phyloP scores from a whole-genome alignment of 2,329 filamentous ascomycete genomes.

The Huntiella bhutanensis region DNA sequence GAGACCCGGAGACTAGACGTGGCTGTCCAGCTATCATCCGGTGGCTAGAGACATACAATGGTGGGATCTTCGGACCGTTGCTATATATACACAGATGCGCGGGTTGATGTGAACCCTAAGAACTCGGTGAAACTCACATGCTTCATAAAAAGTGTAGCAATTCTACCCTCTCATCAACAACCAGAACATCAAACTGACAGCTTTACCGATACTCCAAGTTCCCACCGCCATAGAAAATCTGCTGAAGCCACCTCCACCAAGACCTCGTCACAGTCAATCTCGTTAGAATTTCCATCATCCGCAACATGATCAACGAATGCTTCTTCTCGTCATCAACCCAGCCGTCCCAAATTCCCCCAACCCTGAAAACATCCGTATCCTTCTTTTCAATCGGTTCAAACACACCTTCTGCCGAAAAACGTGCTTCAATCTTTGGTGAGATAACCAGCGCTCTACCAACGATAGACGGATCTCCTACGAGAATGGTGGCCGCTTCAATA shows the following conservation, averaged over 20 bases:
- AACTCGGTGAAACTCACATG: no score
- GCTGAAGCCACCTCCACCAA: not conserved
- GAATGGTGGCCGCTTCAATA: conserved; percentile 41
- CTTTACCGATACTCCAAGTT: not conserved
- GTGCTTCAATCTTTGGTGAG: conserved; percentile 28
- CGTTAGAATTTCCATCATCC: not conserved
- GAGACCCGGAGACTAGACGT: no score
- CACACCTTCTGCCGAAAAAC: not conserved
- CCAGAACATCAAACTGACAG: no score
- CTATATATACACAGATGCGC: no score
- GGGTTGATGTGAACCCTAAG: no score
- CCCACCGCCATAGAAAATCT: not conserved
- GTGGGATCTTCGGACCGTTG: no score
- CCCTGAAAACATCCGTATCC: not conserved
- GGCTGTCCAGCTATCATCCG: no score
- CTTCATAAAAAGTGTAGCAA: no score
- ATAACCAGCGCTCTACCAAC: conserved; percentile 38
- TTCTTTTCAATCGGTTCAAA: not conserved
- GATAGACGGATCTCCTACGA: conserved; percentile 39
- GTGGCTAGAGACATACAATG: no score
- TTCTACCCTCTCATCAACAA: no score
- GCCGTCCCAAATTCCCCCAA: not conserved
- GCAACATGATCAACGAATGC: not conserved
- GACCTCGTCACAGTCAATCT: not conserved
- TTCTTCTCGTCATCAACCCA: not conserved